Evolutionary conservation across 2,329 filamentous ascomycete genomes (phyloP), one percentile per base, ranked within the genome.

Genomic region (Polychaeton citri): DNA sequence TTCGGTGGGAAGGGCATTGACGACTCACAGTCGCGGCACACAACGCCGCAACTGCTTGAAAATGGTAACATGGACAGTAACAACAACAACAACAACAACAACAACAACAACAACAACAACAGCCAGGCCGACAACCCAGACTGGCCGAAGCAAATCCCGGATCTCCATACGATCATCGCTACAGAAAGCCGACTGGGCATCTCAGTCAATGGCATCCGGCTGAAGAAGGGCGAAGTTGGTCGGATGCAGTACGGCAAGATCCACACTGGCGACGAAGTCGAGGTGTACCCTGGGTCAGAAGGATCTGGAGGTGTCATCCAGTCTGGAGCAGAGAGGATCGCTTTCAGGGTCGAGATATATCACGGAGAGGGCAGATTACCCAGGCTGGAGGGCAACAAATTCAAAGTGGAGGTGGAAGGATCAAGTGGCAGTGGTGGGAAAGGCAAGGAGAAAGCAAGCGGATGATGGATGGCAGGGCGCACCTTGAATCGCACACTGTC

Each of bases 101-200:
- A 15, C 7, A 28, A 28, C 15, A 4, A 15, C 3, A 28, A 15
- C 15, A 10, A 15, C 7, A 28, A 28, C 15, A 4, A 15, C 3
- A 28, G 24, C 15, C 15, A 12, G 5, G 12, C 15, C 3, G 24
- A 28, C 24, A 28, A 28, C 15, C 24, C 24, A 28, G 24, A 28
- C 24, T 28, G 24, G 24, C 24, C 24, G 15, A 28, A 28, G 24
- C 12, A 12, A 15, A 15, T 28, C 1, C 57, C 59, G 2, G 69
- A 73, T 9, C 64, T 78, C 2, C 78, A 78, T 47, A 69, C 74
- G 3, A 80, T 86, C 42, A 76, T 95, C 34, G 79, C 80, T 1
- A 92, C 85, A 3, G 85, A 86, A 48, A 80, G 83, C 3, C 79
- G 76, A 5, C 66, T 68, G 19, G 83, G 84, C 15, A 83, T 95